Percentiles rank a stretch among this genome's conserved stretches.
Conservation (phyloP, 148 eudicot species). For the Fagopyrum homotropicum region DNA sequence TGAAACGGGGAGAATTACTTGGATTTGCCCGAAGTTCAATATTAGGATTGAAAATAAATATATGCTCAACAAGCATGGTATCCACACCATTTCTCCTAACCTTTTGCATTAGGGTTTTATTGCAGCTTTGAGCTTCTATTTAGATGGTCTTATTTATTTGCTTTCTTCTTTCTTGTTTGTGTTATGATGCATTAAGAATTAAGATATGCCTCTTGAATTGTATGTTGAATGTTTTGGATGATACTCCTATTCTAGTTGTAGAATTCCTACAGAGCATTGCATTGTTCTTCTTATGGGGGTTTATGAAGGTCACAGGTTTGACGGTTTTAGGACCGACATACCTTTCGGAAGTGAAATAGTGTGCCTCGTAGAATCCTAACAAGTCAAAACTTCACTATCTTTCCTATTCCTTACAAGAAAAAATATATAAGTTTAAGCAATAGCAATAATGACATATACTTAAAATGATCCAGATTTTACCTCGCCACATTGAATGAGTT, state of each 20-base stretch:
- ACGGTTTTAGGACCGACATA: neutral
- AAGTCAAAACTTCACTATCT: neutral
- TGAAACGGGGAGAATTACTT: conserved; percentile 65
- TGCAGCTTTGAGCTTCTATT: neutral
- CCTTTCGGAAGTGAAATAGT: neutral
- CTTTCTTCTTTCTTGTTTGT: neutral
- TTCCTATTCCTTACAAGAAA: neutral
- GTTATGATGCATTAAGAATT: neutral
- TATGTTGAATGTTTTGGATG: neutral
- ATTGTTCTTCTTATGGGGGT: neutral
- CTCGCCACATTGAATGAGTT: neutral
- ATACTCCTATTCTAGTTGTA: neutral
- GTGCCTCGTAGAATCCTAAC: neutral
- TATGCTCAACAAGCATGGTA: conserved; percentile 55
- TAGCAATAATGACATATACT: neutral
- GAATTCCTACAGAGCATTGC: neutral
- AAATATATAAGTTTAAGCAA: too few relatives aligned
- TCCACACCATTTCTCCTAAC: conserved; percentile 7
- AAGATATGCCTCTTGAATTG: neutral
- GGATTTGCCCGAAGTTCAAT: conserved; percentile 58
- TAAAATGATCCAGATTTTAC: neutral
- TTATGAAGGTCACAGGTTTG: too few relatives aligned
- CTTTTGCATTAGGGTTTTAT: neutral
- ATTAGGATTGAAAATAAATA: conserved; percentile 54
- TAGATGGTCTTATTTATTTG: neutral